Evolutionary conservation across 345 rosid species (phyloP).

Genomic region (Hibiscus mutabilis): DNA sequence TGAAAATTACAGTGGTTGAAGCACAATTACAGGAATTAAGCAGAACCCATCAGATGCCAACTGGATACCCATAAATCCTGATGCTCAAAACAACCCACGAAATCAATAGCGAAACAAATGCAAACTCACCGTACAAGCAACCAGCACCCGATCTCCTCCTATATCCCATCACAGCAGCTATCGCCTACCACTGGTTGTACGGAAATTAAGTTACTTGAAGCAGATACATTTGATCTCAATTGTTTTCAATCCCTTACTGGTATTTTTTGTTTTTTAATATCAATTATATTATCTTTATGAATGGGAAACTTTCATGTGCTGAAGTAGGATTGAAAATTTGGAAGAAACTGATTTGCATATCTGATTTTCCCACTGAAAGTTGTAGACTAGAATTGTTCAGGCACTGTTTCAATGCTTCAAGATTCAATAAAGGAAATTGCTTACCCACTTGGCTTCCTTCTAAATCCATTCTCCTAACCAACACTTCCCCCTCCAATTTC

Average conservation of each 20-base stretch:
- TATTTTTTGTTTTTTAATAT: constrained; percentile 8
- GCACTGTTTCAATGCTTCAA: background rate
- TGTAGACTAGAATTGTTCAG: background rate
- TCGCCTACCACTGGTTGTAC: constrained; percentile 80
- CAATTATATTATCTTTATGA: background rate
- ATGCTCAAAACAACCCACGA: background rate
- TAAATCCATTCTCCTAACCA: too few species aligned
- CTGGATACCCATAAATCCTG: background rate
- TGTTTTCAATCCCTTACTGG: constrained; percentile 97
- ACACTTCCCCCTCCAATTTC: too few species aligned
- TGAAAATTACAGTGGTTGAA: background rate
- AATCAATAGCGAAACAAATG: constrained; percentile 7
- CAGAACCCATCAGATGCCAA: background rate
- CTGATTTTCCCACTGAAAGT: background rate
- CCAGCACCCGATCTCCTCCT: constrained; percentile 75
- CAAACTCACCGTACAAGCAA: constrained; percentile 16
- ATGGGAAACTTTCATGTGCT: background rate
- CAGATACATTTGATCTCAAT: constrained; percentile 90
- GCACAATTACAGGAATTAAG: background rate
- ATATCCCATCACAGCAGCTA: constrained; percentile 49
- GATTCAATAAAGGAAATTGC: background rate
- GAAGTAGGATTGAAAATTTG: background rate
- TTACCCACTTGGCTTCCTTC: too few species aligned
- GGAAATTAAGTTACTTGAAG: constrained; percentile 94
- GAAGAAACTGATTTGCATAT: background rate